A percentile compares a stretch with the other conserved stretches of the same genome.
Conservation (phyloP, 164 flowering plant species). For the Protea cynaroides region DNA sequence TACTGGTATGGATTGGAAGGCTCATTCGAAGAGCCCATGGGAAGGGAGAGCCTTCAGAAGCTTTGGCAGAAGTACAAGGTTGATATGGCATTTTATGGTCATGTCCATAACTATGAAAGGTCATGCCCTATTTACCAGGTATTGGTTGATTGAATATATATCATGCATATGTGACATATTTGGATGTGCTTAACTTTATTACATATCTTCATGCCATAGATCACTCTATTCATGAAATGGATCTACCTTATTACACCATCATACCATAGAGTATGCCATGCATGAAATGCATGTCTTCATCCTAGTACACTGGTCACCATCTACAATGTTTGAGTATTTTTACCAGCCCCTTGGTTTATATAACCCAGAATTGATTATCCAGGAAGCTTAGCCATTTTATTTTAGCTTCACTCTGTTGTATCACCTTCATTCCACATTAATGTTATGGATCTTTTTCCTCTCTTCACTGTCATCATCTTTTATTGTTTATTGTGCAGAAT, state of each 20-base stretch:
- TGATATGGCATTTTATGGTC: slow-evolving; percentile 81
- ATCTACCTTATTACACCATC: no score
- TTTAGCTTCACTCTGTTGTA: background rate
- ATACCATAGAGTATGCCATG: background rate
- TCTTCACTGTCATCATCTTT: background rate
- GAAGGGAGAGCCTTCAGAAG: slow-evolving; percentile 63
- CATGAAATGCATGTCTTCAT: background rate
- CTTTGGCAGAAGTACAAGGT: slow-evolving; percentile 91
- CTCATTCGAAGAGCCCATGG: slow-evolving; percentile 83
- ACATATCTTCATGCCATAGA: background rate
- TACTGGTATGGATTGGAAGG: slow-evolving; percentile 47
- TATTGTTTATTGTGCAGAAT: slow-evolving; percentile 39
- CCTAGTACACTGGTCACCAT: background rate
- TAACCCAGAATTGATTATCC: background rate
- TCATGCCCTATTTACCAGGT: slow-evolving; percentile 80
- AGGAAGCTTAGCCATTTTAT: background rate
- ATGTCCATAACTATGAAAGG: slow-evolving; percentile 89
- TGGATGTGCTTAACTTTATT: no score
- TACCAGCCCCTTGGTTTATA: background rate
- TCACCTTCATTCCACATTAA: background rate
- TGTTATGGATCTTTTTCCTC: background rate
- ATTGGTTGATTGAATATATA: background rate
- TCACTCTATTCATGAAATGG: no score
- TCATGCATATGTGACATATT: background rate
- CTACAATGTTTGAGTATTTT: background rate